Conservation (phyloP, 148 eudicot genomes). For the Amaranthus hypochondriacus region DNA sequence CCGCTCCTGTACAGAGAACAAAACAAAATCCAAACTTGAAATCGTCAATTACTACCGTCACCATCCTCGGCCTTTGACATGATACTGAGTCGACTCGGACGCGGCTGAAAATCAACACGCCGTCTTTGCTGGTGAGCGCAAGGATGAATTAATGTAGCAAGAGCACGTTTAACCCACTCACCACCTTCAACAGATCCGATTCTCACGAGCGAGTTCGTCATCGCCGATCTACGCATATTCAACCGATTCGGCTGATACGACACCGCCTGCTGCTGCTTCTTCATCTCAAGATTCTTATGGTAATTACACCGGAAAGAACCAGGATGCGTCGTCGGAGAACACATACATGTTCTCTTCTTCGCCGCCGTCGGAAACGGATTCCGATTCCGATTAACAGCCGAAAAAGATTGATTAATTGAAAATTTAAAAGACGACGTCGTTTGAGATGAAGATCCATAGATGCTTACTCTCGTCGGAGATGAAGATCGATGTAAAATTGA, state of each 20-base stretch:
- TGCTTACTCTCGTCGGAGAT: constrained; percentile 34
- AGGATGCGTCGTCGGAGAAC: constrained; percentile 54
- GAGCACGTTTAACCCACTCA: constrained; percentile 49
- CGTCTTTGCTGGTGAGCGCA: constrained; percentile 53
- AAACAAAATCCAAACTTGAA: neutral
- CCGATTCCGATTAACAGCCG: constrained; percentile 28
- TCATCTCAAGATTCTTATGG: constrained; percentile 29
- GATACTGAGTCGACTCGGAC: constrained; percentile 41
- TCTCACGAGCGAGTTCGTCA: constrained; percentile 57
- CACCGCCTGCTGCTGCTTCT: constrained; percentile 10
- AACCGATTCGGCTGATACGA: constrained; percentile 36
- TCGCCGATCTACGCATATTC: constrained; percentile 49
- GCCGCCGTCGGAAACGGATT: constrained; percentile 14
- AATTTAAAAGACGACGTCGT: constrained; percentile 16
- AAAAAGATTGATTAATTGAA: constrained; percentile 8
- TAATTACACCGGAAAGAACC: constrained; percentile 49
- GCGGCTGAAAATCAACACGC: constrained; percentile 34
- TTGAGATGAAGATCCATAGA: constrained; percentile 23
- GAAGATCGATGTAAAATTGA: constrained; percentile 28
- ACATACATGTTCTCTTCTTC: constrained; percentile 39
- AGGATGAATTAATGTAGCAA: constrained; percentile 48
- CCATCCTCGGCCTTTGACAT: constrained; percentile 40
- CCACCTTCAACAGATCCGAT: constrained; percentile 66
- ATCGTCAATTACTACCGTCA: neutral
- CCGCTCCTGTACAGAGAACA: constrained; percentile 31